Evolutionary conservation across 495 filamentous ascomycete genomes (phyloP), one percentile per base, ranked within the genome.

Genomic region (Trichoderma parareesei): DNA sequence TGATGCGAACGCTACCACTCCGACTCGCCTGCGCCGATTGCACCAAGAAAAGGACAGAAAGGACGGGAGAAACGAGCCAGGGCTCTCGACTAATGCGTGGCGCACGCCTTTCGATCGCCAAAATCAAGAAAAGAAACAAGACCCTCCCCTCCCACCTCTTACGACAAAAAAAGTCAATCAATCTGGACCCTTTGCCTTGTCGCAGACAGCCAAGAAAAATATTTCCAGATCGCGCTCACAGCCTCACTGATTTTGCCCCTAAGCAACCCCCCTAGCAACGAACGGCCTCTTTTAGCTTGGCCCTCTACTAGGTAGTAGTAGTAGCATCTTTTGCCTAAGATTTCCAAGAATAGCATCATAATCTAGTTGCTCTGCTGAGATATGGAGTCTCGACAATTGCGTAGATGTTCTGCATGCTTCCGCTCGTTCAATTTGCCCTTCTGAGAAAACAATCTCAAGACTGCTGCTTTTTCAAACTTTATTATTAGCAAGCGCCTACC

Each of bases 341-440:
- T 57, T 57, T 57, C 53, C 53, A 57, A 57, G 53, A 57, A 57
- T 57, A 57, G 53, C 53, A 57, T 57, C 53, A 37, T 3, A 4
- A 4, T 5, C 53, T 57, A 27, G 35, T 3, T n/a, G 20, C 53
- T 10, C 10, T 10, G 53, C 53, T 57, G 53, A 57, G 53, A 57
- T 57, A 57, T 57, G 53, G 53, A 57, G 53, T 49, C 16, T 5
- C 7, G 6, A 41, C 44, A 48, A 48, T 16, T 57, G 8, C 27
- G 16, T 3, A 33, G 53, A 35, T 18, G 3, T 14, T 10, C 4
- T 46, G 10, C 16, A 14, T 13, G 11, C 16, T 46, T 43, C 41
- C 41, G 14, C n/a, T 46, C n/a, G 5, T 46, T 1, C 10, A 46
- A 46, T 27, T 2, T 27, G 27, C 27, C 27, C 27, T 27, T 27